These are phyloP conservation scores for Microsporum ferrugineum DNA, from an alignment of 2,329 filamentous ascomycete genomes.

Conservation along the genomic window DNA sequence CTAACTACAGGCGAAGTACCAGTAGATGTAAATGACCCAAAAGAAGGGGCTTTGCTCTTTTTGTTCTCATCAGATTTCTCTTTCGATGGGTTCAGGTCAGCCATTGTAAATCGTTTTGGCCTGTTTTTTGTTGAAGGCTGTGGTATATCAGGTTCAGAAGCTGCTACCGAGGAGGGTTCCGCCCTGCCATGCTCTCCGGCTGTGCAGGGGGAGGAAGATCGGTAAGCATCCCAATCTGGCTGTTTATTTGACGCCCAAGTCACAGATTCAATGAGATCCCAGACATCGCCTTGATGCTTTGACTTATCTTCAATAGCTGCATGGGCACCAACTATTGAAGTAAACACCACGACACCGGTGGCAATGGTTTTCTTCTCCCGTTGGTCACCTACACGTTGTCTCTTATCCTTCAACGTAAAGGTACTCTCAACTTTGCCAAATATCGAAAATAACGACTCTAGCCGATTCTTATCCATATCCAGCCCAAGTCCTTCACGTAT, in stretches of 20 bases:
- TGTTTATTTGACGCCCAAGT: conserved; percentile 43
- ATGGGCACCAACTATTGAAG: conserved; percentile 47
- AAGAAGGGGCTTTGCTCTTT: conserved; percentile 29
- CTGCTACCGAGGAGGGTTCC: conserved; percentile 8
- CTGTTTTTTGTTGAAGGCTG: conserved; percentile 13
- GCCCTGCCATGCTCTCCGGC: background rate
- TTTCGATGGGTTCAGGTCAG: conserved; percentile 21
- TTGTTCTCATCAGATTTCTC: conserved; percentile 15
- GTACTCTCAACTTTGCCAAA: conserved; percentile 49
- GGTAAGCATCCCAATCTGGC: conserved; percentile 34
- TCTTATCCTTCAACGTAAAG: conserved; percentile 47
- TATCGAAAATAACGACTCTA: conserved; percentile 39
- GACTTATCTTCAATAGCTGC: conserved; percentile 43
- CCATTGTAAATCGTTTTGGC: conserved; percentile 25
- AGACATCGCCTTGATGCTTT: conserved; percentile 33
- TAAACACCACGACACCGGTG: conserved; percentile 46
- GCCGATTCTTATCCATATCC: conserved; percentile 37
- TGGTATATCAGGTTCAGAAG: conserved; percentile 3
- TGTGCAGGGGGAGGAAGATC: conserved; percentile 13
- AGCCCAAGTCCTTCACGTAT: conserved; percentile 36
- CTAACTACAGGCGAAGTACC: conserved; percentile 19
- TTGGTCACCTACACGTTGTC: conserved; percentile 38
- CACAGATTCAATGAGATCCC: conserved; percentile 42
- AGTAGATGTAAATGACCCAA: conserved; percentile 32
- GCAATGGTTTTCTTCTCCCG: conserved; percentile 43